Conservation (phyloP, 352 stramenopile species). For the Detonula confervacea region DNA sequence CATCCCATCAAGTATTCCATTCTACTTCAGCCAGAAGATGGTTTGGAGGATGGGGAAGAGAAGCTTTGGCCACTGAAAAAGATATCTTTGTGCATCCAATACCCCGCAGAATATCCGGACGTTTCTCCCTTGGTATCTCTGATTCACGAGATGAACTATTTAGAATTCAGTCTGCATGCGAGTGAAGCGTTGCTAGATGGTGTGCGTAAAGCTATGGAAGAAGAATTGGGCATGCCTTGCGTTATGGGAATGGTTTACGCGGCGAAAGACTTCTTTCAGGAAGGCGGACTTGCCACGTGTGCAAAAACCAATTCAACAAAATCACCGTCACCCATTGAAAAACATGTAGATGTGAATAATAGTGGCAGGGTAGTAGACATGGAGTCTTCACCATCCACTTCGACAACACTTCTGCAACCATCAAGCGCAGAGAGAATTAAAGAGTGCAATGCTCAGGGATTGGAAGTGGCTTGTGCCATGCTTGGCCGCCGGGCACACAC, state of each 20-base stretch:
- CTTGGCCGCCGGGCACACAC: constrained; percentile 20
- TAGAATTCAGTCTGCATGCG: constrained; percentile 64
- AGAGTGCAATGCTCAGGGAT: constrained; percentile 64
- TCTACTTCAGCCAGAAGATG: constrained; percentile 48
- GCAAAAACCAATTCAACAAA: constrained; percentile 1
- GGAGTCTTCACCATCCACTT: background rate
- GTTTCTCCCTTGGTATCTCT: constrained; percentile 42
- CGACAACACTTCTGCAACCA: constrained; percentile 28
- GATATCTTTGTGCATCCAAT: constrained; percentile 65
- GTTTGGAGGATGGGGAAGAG: constrained; percentile 23
- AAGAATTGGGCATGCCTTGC: constrained; percentile 74
- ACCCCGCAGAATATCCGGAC: constrained; percentile 75
- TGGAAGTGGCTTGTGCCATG: constrained; percentile 67
- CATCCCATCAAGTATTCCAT: constrained; percentile 75
- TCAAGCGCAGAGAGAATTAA: constrained; percentile 53
- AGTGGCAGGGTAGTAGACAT: too few species aligned
- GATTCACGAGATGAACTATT: constrained; percentile 75
- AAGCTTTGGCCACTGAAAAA: constrained; percentile 63
- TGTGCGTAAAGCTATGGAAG: constrained; percentile 45
- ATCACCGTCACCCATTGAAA: too few species aligned
- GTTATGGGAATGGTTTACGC: constrained; percentile 75
- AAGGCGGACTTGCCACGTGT: constrained; percentile 31
- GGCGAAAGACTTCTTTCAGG: constrained; percentile 78
- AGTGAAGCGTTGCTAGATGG: constrained; percentile 46
- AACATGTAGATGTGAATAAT: too few species aligned